These are phyloP conservation scores for Cyclocybe aegerita DNA, from an alignment of 768 basidiomycete genomes.

Conservation along the genomic window DNA sequence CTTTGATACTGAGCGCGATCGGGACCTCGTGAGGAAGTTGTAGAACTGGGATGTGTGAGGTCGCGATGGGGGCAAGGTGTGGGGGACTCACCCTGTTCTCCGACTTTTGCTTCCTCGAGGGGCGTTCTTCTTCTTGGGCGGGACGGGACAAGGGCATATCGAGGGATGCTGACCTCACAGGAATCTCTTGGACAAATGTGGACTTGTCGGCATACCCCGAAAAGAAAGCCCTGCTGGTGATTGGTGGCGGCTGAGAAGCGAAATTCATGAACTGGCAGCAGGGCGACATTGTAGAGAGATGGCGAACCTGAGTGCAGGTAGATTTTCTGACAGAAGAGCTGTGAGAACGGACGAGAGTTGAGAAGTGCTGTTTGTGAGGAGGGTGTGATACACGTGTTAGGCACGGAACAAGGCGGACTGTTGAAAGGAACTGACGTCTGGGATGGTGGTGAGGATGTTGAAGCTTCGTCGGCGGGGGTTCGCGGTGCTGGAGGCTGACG, in stretches of 20 bases:
- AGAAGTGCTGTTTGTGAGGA: slow-evolving; percentile 36
- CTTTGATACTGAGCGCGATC: slow-evolving; percentile 60
- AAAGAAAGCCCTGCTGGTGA: slow-evolving; percentile 18
- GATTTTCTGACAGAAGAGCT: slow-evolving; percentile 29
- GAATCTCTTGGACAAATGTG: slow-evolving; percentile 15
- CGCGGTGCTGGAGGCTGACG: not conserved
- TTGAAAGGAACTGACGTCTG: slow-evolving; percentile 5
- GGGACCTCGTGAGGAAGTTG: slow-evolving; percentile 55
- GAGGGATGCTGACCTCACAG: slow-evolving; percentile 14
- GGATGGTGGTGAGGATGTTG: not conserved
- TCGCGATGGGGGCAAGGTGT: slow-evolving; percentile 1
- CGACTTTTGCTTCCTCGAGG: slow-evolving; percentile 37
- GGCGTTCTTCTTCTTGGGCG: slow-evolving; percentile 33
- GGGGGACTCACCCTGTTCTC: slow-evolving; percentile 44
- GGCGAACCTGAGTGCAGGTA: slow-evolving; percentile 25
- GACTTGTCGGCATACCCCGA: slow-evolving; percentile 33
- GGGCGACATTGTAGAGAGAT: slow-evolving; percentile 14
- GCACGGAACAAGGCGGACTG: slow-evolving; percentile 25
- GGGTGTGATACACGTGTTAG: slow-evolving; percentile 48
- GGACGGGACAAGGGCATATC: slow-evolving; percentile 22
- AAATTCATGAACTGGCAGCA: slow-evolving; percentile 16
- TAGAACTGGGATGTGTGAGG: slow-evolving; percentile 44
- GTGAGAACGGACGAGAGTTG: slow-evolving; percentile 40
- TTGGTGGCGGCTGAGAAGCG: slow-evolving; percentile 12
- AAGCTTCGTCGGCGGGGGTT: not conserved